A percentile compares a stretch with the other conserved stretches of the same genome.
These are phyloP conservation scores for Cystobasidium pallidum DNA, from an alignment of 1,284 basidiomycete genomes.

Conservation along the genomic window DNA sequence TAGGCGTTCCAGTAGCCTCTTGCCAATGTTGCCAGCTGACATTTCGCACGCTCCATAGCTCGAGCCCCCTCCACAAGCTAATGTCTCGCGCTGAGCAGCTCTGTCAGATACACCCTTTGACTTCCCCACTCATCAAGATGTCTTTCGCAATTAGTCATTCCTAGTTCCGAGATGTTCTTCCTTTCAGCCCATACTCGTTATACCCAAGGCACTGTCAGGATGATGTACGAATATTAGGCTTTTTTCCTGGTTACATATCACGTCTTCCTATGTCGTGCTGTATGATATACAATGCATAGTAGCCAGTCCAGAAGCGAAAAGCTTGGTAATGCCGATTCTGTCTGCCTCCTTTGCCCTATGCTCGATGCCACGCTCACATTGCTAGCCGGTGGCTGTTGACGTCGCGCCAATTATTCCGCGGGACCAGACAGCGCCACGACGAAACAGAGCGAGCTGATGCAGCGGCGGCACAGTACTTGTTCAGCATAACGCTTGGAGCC, in stretches of 20 bases:
- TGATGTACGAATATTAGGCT: slow-evolving; percentile 8
- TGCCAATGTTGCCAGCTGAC: neutral
- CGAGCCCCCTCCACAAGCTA: slow-evolving; percentile 30
- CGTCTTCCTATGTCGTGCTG: neutral
- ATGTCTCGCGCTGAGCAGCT: slow-evolving; percentile 5
- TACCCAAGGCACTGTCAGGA: slow-evolving; percentile 17
- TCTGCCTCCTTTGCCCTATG: neutral
- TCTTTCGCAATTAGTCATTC: neutral
- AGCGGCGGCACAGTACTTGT: neutral
- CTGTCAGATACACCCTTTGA: neutral
- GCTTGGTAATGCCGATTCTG: neutral
- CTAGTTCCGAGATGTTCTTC: neutral
- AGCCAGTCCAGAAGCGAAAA: neutral
- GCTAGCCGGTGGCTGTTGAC: slow-evolving; percentile 11
- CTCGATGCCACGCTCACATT: neutral
- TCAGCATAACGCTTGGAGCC: neutral
- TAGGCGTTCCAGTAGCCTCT: neutral
- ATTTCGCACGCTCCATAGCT: neutral
- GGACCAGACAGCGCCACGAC: too few relatives aligned
- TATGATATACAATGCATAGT: slow-evolving; percentile 2
- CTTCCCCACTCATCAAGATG: slow-evolving; percentile 9
- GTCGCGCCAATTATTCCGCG: neutral
- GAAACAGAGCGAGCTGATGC: neutral
- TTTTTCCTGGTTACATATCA: neutral
- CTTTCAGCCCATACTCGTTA: neutral